Percentiles rank a stretch among this genome's conserved stretches.
These are phyloP conservation scores for Echinochloa phyllopogon DNA, from an alignment of 176 grass and related monocot species.

Conservation along the genomic window DNA sequence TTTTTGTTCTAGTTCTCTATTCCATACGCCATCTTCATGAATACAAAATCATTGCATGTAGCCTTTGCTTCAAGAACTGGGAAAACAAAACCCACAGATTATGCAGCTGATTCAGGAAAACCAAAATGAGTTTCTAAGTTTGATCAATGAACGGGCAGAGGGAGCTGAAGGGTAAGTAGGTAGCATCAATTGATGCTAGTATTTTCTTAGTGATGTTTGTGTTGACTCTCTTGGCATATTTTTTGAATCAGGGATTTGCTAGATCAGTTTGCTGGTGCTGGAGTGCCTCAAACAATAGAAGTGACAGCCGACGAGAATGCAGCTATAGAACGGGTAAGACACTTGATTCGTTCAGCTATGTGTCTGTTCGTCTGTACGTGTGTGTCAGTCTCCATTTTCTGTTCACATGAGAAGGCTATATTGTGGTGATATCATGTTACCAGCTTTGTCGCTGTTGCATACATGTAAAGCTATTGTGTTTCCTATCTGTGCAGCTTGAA, in stretches of 20 bases:
- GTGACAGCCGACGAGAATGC: conserved; percentile 83
- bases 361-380: background rate
- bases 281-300: conserved; percentile 49
- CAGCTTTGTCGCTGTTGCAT: background rate
- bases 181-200: background rate
- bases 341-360: background rate
- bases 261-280: conserved; percentile 67
- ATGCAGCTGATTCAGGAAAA: conserved; percentile 87
- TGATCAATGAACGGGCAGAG: conserved; percentile 84
- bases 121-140: conserved; percentile 73
- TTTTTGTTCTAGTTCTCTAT: background rate
- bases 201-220: background rate
- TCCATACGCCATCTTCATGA: background rate
- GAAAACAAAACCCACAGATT: conserved; percentile 92
- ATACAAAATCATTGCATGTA: conserved; percentile 21
- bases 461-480: background rate
- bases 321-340: conserved; percentile 77
- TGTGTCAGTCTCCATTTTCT: too few relatives aligned
- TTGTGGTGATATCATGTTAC: background rate
- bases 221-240: background rate
- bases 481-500: conserved; percentile 58
- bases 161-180: conserved; percentile 60
- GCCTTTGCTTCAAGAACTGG: conserved; percentile 92
- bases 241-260: background rate
- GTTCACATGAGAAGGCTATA: background rate